Percentiles rank a stretch among this genome's conserved stretches.
phyloP scores from a whole-genome alignment of 202 grass and related monocot genomes.

The Dendrocalamus latiflorus region DNA sequence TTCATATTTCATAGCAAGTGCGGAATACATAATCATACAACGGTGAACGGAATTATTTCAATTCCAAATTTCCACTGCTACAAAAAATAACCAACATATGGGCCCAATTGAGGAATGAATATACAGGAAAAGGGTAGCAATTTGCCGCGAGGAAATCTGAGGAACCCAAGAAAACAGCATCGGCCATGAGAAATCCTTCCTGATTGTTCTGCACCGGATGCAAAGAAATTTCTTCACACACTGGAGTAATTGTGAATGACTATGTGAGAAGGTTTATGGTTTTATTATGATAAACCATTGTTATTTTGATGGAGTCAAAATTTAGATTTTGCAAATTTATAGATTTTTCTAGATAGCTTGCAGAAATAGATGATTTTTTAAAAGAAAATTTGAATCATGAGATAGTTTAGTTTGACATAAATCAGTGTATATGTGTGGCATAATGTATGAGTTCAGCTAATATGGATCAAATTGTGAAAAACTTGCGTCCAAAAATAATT shows the following conservation, averaged over 20 bases:
- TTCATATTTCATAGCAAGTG: background rate
- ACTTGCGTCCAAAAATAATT: no score
- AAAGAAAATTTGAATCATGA: no score
- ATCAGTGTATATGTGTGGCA: no score
- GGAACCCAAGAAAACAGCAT: background rate
- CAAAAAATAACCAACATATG: background rate
- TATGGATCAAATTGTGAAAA: no score
- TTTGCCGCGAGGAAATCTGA: background rate
- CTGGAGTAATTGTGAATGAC: background rate
- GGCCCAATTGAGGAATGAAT: background rate
- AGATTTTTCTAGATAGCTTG: no score
- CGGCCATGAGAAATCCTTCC: background rate
- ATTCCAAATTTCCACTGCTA: background rate
- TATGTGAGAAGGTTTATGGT: no score
- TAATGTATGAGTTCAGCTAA: no score
- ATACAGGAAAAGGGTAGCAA: background rate
- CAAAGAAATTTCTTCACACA: background rate
- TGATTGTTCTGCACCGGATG: background rate
- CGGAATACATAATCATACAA: background rate
- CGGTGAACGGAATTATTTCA: background rate
- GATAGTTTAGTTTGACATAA: no score
- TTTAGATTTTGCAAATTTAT: no score
- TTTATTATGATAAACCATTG: no score
- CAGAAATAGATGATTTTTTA: no score
- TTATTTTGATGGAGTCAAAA: no score